phyloP scores from a whole-genome alignment of 192 early-diverging fungal genomes.

The Rhizophlyctis rosea region DNA sequence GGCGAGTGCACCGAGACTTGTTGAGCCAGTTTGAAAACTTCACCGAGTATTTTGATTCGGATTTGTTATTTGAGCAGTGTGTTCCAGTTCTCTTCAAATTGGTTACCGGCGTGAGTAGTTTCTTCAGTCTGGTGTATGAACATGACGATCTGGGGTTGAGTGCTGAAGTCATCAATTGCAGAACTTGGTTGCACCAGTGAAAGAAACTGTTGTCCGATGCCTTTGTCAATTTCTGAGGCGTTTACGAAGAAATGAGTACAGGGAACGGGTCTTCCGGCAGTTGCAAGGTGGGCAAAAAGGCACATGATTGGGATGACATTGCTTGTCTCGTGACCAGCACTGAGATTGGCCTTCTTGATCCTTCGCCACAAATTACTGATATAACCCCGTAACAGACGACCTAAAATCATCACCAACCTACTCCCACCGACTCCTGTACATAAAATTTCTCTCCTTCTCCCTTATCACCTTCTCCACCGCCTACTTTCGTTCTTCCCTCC shows the following conservation, averaged over 20 bases:
- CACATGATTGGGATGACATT: neutral
- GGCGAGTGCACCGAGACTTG: slow-evolving; percentile 42
- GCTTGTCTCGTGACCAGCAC: too few relatives aligned
- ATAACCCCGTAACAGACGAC: too few relatives aligned
- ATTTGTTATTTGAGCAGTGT: slow-evolving; percentile 43
- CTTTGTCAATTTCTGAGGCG: slow-evolving; percentile 33
- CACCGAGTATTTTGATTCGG: slow-evolving; percentile 44
- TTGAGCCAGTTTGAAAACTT: slow-evolving; percentile 41
- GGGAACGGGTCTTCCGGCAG: slow-evolving; percentile 35
- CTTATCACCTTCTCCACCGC: slow-evolving; percentile 36
- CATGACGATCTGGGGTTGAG: slow-evolving; percentile 5
- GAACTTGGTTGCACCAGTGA: slow-evolving; percentile 47
- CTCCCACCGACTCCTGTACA: slow-evolving; percentile 37
- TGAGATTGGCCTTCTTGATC: too few relatives aligned
- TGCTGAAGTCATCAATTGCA: too few relatives aligned
- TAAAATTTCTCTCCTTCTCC: slow-evolving; percentile 27
- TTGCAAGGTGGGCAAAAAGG: slow-evolving; percentile 30
- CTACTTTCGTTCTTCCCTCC: slow-evolving; percentile 39
- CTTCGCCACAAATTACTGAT: too few relatives aligned
- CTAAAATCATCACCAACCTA: slow-evolving; percentile 35
- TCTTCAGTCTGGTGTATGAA: slow-evolving; percentile 1
- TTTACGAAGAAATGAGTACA: slow-evolving; percentile 34
- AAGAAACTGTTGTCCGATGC: slow-evolving; percentile 33
- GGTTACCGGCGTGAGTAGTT: slow-evolving; percentile 36
- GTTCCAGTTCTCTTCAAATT: slow-evolving; percentile 45